Conservation (phyloP, 495 filamentous ascomycete genomes). For the Aspergillus bertholletiae region DNA sequence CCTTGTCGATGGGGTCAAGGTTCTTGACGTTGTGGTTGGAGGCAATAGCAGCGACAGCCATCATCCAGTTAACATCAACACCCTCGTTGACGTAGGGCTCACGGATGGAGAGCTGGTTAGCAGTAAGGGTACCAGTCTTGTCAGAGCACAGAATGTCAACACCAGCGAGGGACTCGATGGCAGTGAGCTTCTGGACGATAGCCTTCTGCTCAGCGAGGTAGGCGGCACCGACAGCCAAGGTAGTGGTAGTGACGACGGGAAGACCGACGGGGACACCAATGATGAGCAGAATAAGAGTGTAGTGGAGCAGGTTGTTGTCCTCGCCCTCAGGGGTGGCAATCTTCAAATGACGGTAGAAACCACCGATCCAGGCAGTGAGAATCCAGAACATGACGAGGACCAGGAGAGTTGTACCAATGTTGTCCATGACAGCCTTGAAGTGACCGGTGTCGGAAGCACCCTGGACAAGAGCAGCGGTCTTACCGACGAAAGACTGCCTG, state of each 20-base stretch:
- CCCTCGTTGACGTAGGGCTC: conserved; percentile 73
- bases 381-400: conserved; percentile 73
- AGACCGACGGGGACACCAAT: conserved; percentile 76
- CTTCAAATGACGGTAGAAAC: conserved; percentile 68
- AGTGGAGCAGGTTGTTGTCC: conserved; percentile 58
- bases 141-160: conserved; percentile 74
- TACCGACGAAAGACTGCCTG: conserved; percentile 67
- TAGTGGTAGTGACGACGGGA: conserved; percentile 71
- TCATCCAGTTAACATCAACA: conserved; percentile 77
- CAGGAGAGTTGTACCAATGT: conserved; percentile 68
- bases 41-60: conserved; percentile 70
- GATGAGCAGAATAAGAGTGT: conserved; percentile 65
- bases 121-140: conserved; percentile 76
- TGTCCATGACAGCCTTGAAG: conserved; percentile 83
- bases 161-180: conserved; percentile 73
- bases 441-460: conserved; percentile 69
- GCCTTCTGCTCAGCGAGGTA: conserved; percentile 73
- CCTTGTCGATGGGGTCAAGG: conserved; percentile 74
- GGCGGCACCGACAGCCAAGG: conserved; percentile 70
- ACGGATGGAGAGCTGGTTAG: conserved; percentile 72
- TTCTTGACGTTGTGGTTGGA: conserved; percentile 77
- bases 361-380: conserved; percentile 69
- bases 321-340: conserved; percentile 58
- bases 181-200: conserved; percentile 73
- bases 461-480: conserved; percentile 66